A percentile compares a stretch with the other conserved stretches of the same genome.
Evolutionary conservation across 2,329 filamentous ascomycete genomes (phyloP).

Genomic region (Hymenoscyphus infarciens): DNA sequence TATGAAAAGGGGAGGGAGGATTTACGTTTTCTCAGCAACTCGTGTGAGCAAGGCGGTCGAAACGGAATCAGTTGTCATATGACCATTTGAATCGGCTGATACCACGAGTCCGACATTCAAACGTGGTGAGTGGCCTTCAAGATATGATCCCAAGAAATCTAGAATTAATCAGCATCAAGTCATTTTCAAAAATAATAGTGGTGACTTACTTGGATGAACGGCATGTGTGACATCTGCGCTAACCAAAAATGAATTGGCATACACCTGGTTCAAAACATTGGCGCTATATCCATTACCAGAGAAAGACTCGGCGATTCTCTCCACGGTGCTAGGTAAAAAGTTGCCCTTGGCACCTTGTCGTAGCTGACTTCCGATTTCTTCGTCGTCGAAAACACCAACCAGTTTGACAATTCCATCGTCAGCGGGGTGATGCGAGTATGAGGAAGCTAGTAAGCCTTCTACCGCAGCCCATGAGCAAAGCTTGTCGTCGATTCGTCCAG

Average conservation of each 20-base stretch:
- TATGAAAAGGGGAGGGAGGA: background rate
- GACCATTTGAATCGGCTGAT: conserved; percentile 79
- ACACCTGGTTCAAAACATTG: conserved; percentile 71
- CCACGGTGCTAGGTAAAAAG: conserved; percentile 77
- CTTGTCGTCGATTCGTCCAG: conserved; percentile 94
- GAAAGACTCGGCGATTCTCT: conserved; percentile 73
- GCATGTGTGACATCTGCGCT: conserved; percentile 93
- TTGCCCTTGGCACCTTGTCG: conserved; percentile 88
- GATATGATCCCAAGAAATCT: conserved; percentile 77
- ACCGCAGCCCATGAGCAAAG: conserved; percentile 92
- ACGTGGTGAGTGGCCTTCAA: conserved; percentile 79
- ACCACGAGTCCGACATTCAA: conserved; percentile 86
- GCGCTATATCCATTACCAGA: conserved; percentile 47
- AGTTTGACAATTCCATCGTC: conserved; percentile 74
- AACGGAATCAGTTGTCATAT: conserved; percentile 92
- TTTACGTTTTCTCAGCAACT: conserved; percentile 61
- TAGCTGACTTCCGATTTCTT: conserved; percentile 89
- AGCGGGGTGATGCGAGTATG: conserved; percentile 50
- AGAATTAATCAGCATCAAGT: background rate
- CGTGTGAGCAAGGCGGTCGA: conserved; percentile 77
- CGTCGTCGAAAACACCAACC: conserved; percentile 92
- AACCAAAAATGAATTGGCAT: conserved; percentile 87
- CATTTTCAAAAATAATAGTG: background rate
- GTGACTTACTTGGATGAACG: conserved; percentile 66
- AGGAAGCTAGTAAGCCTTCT: conserved; percentile 71